These are phyloP conservation scores for Agarophyton chilense DNA, from an alignment of 23 red algal genomes.

Conservation along the genomic window DNA sequence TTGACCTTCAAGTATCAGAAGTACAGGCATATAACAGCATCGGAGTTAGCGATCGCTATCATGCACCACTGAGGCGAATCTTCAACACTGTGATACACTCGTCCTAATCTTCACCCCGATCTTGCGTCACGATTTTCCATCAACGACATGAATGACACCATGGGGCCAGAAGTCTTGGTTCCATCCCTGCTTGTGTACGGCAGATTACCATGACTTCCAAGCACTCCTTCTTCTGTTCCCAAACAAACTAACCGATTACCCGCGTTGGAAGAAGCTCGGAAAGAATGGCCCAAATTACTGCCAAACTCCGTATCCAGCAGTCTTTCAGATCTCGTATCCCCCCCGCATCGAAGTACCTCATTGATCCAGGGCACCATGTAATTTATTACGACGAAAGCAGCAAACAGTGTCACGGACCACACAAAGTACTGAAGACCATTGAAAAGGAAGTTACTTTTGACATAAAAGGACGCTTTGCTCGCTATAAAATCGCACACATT, in stretches of 20 bases:
- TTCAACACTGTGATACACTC: constrained; percentile 2
- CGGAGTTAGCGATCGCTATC: constrained; percentile 5
- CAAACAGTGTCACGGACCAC: constrained; percentile 1
- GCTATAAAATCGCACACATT: not conserved
- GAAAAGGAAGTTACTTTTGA: not conserved
- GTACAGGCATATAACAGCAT: not conserved
- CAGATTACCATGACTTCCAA: constrained; percentile 5
- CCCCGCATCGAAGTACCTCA: too few relatives aligned
- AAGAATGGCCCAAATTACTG: too few relatives aligned
- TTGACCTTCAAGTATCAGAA: too few relatives aligned
- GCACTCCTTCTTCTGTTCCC: not conserved
- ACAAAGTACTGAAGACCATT: not conserved
- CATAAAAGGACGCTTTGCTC: not conserved
- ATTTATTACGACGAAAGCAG: too few relatives aligned
- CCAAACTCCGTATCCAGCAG: too few relatives aligned
- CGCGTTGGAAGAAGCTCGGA: not conserved
- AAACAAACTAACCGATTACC: not conserved
- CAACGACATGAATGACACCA: constrained; percentile 4
- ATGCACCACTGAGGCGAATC: constrained; percentile 16
- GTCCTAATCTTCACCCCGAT: not conserved
- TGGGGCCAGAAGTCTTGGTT: constrained; percentile 20
- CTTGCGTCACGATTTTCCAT: not conserved
- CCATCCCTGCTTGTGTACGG: too few relatives aligned
- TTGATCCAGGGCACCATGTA: too few relatives aligned
- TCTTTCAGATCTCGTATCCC: too few relatives aligned